Percentiles rank a stretch among this genome's conserved stretches.
These are phyloP conservation scores for Narthecium ossifragum DNA, from an alignment of 106 monocot species.

Conservation along the genomic window DNA sequence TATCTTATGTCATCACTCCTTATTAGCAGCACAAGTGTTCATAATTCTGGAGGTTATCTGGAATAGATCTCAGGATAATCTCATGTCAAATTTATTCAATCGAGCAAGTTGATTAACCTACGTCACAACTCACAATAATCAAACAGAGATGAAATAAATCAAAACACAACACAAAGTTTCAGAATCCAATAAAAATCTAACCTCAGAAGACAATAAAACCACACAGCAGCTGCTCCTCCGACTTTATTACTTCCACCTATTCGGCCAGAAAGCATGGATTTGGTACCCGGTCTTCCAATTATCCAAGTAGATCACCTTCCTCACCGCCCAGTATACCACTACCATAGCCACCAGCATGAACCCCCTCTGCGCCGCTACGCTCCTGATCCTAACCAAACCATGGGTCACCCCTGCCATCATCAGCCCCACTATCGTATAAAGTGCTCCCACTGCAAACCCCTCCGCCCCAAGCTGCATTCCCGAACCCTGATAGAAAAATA, in stretches of 20 bases:
- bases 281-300: constrained; percentile 99
- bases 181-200: neutral
- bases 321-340: constrained; percentile 81
- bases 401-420: constrained; percentile 67
- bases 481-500: constrained; percentile 92
- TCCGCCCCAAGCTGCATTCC: constrained; percentile 97
- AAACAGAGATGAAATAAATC: neutral
- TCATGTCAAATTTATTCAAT: neutral
- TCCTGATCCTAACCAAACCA: constrained; percentile 50
- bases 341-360: constrained; percentile 64
- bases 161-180: neutral
- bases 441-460: constrained; percentile 77
- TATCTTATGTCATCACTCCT: no score
- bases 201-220: neutral
- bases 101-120: neutral
- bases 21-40: no score
- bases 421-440: constrained; percentile 88
- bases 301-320: constrained; percentile 80
- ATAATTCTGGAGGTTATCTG: no score
- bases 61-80: neutral
- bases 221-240: neutral
- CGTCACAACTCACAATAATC: neutral
- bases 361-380: constrained; percentile 39
- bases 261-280: constrained; percentile 83
- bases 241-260: constrained; percentile 54